Evolutionary conservation across 75 land plant species (phyloP), one percentile per base, ranked within the genome.

Genomic region (Picea sitchensis): DNA sequence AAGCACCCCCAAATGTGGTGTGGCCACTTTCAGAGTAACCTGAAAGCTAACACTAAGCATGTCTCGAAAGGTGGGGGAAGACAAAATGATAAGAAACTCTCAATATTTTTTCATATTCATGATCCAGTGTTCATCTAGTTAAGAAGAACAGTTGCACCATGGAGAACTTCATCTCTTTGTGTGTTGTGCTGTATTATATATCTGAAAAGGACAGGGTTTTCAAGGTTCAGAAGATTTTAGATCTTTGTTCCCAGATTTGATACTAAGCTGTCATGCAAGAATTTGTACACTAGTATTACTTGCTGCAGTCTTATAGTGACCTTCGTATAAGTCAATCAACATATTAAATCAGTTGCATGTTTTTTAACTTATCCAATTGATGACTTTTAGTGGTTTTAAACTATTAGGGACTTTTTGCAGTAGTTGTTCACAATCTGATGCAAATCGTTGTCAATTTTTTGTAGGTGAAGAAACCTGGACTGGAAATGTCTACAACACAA

Each of bases 381-480:
- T 44, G 51, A 44, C 44, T 71, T 41, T 38, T 71, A 71, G 51
- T 6, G 20, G 18, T 7, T 11, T 1, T 34, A 6, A 67, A 34
- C 4, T 5, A 36, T 36, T 34, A 34, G 17, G 2, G 20, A 14
- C 2, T 4, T 65, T 44, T 44, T 71, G 5, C n/a, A 77, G 65
- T 38, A 76, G 18, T 44, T 30, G 30, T 23, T 32, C 21, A 78
- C 31, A 20, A 57, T 2, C 77, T 67, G 20, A n/a, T 61, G 17
- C 5, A 13, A 31, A 11, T 3, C 34, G 12, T 65, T 76, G 61
- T 61, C 57, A 59, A 32, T 60, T 58, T 14, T 63, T 47, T 83
- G 84, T 89, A 96, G 98, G 96, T 96, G 57, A 96, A 96, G 86
- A 83, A 88, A 62, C 98, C 99, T 41, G 99, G 99, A 3, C 85